Evolutionary conservation across 2,329 filamentous ascomycete genomes (phyloP), one percentile per base, ranked within the genome.

Genomic region (Phaeosphaeria sp.): DNA sequence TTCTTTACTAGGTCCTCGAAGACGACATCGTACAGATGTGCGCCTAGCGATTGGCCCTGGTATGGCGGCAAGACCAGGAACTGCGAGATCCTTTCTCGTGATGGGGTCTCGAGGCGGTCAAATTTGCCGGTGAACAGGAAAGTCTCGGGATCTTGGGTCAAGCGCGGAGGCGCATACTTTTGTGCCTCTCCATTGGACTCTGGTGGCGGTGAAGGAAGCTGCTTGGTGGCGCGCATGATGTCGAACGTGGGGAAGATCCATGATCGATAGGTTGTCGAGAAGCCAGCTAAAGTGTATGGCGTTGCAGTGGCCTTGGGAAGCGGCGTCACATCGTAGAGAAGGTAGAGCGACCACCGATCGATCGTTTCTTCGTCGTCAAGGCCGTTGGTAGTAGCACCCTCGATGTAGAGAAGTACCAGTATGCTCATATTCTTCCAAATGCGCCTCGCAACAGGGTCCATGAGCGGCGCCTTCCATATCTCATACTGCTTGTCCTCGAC

Each of bases 51-150:
- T 60, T 88, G 86, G 60, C 86, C 84, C 74, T 97, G 93, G 76
- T 92, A 96, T 6, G 92, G 90, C 2, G 93, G 93, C 11, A 99
- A 83, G 61, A 99, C 89, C 59, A 99, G 74, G 77, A 98, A 98
- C 75, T 99, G 95, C 0, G 94, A 96, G 64, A 99, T 91, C 45
- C 96, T 86, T 58, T 92, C 87, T 40, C 94, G 88, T 67, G 89
- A 90, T 13, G 91, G 90, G 2, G 93, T 83, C 49, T 89, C 80
- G 4, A 83, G 85, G 76, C 63, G 89, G 81, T 75, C 53, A 20
- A 76, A 64, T 30, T 62, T 62, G 17, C 72, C 66, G 27, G 59
- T 72, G 56, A 75, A 71, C n/a, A 68, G 65, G 30, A 67, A 67
- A 1, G 72, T 74, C 9, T 70, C 60, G 5, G 73, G 65, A 40